Evolutionary conservation across 2,329 filamentous ascomycete genomes (phyloP), one percentile per base, ranked within the genome.

Genomic region (Cladosporium austrohemisphaericum): DNA sequence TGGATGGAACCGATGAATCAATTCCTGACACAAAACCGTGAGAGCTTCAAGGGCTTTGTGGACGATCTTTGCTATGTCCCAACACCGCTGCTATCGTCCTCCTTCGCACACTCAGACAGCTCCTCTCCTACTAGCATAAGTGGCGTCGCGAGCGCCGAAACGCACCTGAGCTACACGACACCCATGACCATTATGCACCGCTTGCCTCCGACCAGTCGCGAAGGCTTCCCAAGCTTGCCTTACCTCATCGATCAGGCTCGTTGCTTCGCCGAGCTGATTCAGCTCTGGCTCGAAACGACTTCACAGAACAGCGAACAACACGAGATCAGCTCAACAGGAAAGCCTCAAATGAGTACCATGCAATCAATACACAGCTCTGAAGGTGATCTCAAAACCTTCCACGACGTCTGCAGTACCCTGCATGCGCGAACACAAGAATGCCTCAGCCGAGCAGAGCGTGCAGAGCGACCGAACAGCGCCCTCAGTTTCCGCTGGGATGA

Each of bases 1-100:
- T 97, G 90, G 89, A 96, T 97, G 91, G 91, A 95, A 70, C 90
- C 90, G 0, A 97, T 97, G 92, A 97, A 96, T 64, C 80, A 80
- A 35, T 96, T 96, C 60, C 73, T 97, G 38, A 78, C 76, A 7
- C 76, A 81, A 1, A 85, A 95, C 61, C 81, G 90, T 16, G 78
- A 85, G 59, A 80, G 86, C 31, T 89, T 96, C 68, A 94, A 91
- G 65, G 79, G 84, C 38, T 96, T 91, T 60, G 85, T 96, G 52
- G 91, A 97, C 64, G 77, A 82, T 23, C 81, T 96, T 38, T 96
- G 92, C 71, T 81, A 85, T 7, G 88, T 96, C 46, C 84, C 88
- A 1, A 80, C 84, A 3, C 85, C 90, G 11, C 25, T 46, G 38
- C 78, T 81, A 41, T 65, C 66, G 4, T 77, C 76, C n/a, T 73